phyloP scores from a whole-genome alignment of 2,329 filamentous ascomycete species.

The Phaeosphaeriaceae sp. region DNA sequence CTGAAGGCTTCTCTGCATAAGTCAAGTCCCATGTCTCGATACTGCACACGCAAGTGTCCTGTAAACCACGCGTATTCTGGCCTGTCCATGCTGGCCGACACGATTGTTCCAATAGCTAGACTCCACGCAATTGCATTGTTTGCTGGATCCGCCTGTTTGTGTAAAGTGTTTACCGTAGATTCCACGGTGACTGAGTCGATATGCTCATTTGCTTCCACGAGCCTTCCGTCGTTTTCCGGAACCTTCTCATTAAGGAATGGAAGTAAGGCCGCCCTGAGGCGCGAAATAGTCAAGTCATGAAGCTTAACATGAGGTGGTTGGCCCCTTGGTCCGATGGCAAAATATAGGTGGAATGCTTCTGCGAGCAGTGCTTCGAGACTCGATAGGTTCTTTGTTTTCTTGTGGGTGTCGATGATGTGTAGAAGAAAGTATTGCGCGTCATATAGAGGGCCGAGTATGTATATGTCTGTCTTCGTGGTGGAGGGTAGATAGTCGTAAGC shows the following conservation, averaged over 20 bases:
- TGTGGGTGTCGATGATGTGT: constrained; percentile 18
- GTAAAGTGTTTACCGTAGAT: not conserved
- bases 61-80: constrained; percentile 28
- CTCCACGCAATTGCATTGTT: constrained; percentile 26
- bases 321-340: constrained; percentile 20
- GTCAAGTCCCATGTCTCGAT: not conserved
- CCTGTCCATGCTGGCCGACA: constrained; percentile 12
- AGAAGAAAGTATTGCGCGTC: constrained; percentile 21
- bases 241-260: constrained; percentile 14
- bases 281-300: constrained; percentile 23
- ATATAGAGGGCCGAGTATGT: constrained; percentile 23
- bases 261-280: constrained; percentile 24
- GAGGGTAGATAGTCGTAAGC: constrained; percentile 6
- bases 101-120: constrained; percentile 22
- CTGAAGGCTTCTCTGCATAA: not conserved
- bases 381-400: constrained; percentile 10
- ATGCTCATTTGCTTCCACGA: not conserved
- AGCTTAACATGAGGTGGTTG: constrained; percentile 24
- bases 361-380: constrained; percentile 22
- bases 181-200: not conserved
- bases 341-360: constrained; percentile 25
- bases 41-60: constrained; percentile 16
- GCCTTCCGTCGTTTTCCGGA: constrained; percentile 1
- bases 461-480: constrained; percentile 14
- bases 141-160: constrained; percentile 3